Evolutionary conservation across 2,329 filamentous ascomycete species (phyloP).

Genomic region (Penicillium sp.): DNA sequence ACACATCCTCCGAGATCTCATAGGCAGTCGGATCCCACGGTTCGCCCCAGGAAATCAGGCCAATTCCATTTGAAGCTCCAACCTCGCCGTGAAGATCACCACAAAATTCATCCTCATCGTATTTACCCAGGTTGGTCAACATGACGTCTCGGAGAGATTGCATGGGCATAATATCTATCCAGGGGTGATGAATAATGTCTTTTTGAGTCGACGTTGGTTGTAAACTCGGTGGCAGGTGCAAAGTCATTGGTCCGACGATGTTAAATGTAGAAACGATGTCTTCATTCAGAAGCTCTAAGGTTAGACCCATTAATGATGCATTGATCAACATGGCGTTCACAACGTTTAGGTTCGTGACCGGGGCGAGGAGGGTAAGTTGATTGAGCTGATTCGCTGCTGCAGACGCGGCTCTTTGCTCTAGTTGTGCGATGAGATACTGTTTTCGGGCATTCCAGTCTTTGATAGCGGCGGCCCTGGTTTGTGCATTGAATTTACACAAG

Average conservation of each 20-base stretch:
- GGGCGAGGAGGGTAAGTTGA: background rate
- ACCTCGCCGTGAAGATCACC: conserved; percentile 19
- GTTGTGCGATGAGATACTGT: background rate
- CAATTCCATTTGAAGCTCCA: conserved; percentile 6
- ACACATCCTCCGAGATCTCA: conserved; percentile 29
- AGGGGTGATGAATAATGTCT: conserved; percentile 27
- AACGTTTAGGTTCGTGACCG: conserved; percentile 8
- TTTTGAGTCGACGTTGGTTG: conserved; percentile 16
- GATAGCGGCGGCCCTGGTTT: background rate
- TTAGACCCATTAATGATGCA: conserved; percentile 15
- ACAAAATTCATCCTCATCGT: conserved; percentile 28
- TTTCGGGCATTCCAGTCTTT: background rate
- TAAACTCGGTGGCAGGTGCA: conserved; percentile 16
- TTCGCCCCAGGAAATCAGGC: conserved; percentile 31
- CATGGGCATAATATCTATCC: conserved; percentile 32
- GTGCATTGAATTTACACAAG: background rate
- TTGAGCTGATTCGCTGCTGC: background rate
- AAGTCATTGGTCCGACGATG: conserved; percentile 9
- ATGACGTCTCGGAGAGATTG: conserved; percentile 26
- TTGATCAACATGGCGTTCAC: conserved; percentile 14
- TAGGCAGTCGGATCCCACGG: conserved; percentile 32
- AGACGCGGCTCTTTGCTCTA: background rate
- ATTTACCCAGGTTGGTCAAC: conserved; percentile 9
- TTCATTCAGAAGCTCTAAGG: conserved; percentile 11
- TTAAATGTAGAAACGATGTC: conserved; percentile 22